phyloP scores from a whole-genome alignment of 306 rosid species.

The Acacia acuminata region DNA sequence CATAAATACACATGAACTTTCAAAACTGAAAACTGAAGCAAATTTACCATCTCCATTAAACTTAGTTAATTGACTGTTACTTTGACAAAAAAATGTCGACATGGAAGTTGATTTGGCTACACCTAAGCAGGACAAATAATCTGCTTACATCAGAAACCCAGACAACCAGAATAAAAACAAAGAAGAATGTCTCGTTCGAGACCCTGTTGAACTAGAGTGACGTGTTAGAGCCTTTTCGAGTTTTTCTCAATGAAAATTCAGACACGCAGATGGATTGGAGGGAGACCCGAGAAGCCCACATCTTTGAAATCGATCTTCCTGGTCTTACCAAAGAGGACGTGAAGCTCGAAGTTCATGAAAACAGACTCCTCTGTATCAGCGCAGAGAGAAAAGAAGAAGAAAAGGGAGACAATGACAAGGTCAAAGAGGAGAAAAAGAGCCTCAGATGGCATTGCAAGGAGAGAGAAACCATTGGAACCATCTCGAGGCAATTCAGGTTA shows the following conservation, averaged over 20 bases:
- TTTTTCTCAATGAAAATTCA: conserved; percentile 18
- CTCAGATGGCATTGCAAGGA: conserved; percentile 64
- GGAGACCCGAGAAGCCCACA: conserved; percentile 47
- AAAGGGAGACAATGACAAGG: conserved; percentile 8
- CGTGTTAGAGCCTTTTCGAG: conserved; percentile 26
- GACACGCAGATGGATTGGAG: conserved; percentile 59
- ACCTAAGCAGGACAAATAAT: neutral
- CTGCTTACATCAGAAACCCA: neutral
- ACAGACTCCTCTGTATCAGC: conserved; percentile 43
- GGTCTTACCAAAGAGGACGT: conserved; percentile 59
- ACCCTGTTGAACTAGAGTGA: conserved; percentile 35
- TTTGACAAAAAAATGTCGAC: too few relatives aligned
- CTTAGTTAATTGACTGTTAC: too few relatives aligned
- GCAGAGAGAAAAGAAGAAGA: conserved; percentile 44
- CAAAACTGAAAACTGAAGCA: too few relatives aligned
- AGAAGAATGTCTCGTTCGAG: conserved; percentile 50
- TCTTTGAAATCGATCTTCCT: conserved; percentile 59
- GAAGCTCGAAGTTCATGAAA: conserved; percentile 50
- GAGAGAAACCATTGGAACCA: conserved; percentile 36
- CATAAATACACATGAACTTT: too few relatives aligned
- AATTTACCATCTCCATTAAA: too few relatives aligned
- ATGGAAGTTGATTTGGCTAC: too few relatives aligned
- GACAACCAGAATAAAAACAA: neutral
- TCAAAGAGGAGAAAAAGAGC: conserved; percentile 21
- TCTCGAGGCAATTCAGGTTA: conserved; percentile 49